Conservation (phyloP, 1,284 basidiomycete species). For the Tylopilus sp. region DNA sequence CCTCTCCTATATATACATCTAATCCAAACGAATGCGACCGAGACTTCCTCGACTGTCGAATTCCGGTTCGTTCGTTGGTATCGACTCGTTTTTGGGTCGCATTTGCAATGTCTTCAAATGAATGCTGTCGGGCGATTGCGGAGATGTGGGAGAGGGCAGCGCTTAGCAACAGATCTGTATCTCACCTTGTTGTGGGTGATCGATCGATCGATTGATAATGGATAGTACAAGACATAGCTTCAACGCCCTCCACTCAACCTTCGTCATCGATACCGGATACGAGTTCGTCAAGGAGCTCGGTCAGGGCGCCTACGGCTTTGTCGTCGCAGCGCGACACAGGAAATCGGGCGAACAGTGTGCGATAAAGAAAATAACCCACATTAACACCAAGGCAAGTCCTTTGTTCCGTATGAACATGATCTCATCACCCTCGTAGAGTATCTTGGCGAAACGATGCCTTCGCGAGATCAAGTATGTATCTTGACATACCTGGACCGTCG, state of each 20-base stretch:
- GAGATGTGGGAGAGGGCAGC: too few relatives aligned
- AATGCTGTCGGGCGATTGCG: too few relatives aligned
- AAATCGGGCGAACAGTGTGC: slow-evolving; percentile 87
- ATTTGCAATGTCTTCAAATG: too few relatives aligned
- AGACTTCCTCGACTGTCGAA: too few relatives aligned
- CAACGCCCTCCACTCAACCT: slow-evolving; percentile 77
- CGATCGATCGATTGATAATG: too few relatives aligned
- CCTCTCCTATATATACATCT: too few relatives aligned
- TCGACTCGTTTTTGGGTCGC: too few relatives aligned
- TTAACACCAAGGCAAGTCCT: slow-evolving; percentile 83
- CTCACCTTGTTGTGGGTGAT: too few relatives aligned
- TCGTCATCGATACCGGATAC: slow-evolving; percentile 89
- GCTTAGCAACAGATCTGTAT: too few relatives aligned
- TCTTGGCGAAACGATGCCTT: slow-evolving; percentile 92
- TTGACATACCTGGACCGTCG: neutral
- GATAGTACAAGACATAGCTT: slow-evolving; percentile 77
- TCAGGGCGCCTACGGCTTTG: slow-evolving; percentile 92
- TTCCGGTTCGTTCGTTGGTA: too few relatives aligned
- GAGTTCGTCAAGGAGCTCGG: slow-evolving; percentile 94
- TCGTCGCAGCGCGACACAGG: slow-evolving; percentile 83
- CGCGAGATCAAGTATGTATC: slow-evolving; percentile 81
- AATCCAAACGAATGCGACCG: too few relatives aligned
- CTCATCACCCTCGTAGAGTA: slow-evolving; percentile 43
- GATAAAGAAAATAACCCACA: slow-evolving; percentile 97
- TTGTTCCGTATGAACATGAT: neutral